phyloP scores from a whole-genome alignment of 1,139 yeast species.

The Sugiyamaella xylanicola region DNA sequence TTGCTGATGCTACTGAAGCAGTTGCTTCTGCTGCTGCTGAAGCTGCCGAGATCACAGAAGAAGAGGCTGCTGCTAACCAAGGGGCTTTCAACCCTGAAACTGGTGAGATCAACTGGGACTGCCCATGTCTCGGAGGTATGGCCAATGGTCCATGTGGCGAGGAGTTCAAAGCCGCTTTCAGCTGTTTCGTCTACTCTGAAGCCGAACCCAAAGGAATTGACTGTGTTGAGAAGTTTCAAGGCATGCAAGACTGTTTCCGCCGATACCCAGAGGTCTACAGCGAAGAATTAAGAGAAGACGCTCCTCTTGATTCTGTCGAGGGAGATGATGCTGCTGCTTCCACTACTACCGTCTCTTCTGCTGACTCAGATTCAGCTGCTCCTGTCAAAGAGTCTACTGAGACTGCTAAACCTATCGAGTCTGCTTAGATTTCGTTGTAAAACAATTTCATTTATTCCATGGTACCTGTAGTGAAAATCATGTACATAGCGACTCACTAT shows the following conservation, averaged over 20 bases:
- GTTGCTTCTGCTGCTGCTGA: slow-evolving; percentile 13
- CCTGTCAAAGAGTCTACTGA: slow-evolving; percentile 3
- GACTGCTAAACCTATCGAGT: background rate
- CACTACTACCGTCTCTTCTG: too few relatives aligned
- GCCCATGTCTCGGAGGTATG: slow-evolving; percentile 99
- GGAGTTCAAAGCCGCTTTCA: slow-evolving; percentile 93
- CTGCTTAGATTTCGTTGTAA: slow-evolving; percentile 13
- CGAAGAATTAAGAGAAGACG: slow-evolving; percentile 75
- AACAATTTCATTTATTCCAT: slow-evolving; percentile 15
- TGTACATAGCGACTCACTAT: slow-evolving; percentile 21
- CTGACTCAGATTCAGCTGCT: too few relatives aligned
- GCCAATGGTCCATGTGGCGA: slow-evolving; percentile 99
- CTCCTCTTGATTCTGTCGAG: slow-evolving; percentile 28
- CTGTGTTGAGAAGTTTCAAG: slow-evolving; percentile 87
- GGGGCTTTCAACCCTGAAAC: slow-evolving; percentile 96
- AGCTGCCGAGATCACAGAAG: slow-evolving; percentile 10
- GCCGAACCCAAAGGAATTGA: slow-evolving; percentile 97
- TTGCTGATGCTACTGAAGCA: slow-evolving; percentile 19
- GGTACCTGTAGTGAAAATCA: slow-evolving; percentile 11
- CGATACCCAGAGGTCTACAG: slow-evolving; percentile 91
- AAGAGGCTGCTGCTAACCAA: slow-evolving; percentile 32
- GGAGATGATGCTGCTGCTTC: slow-evolving; percentile 1
- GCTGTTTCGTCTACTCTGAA: slow-evolving; percentile 93
- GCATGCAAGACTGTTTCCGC: slow-evolving; percentile 95
- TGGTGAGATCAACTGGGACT: slow-evolving; percentile 99